Evolutionary conservation across 108 stramenopile species (phyloP), one percentile per base, ranked within the genome.

Genomic region (Cyclotella choctawhatcheeana): DNA sequence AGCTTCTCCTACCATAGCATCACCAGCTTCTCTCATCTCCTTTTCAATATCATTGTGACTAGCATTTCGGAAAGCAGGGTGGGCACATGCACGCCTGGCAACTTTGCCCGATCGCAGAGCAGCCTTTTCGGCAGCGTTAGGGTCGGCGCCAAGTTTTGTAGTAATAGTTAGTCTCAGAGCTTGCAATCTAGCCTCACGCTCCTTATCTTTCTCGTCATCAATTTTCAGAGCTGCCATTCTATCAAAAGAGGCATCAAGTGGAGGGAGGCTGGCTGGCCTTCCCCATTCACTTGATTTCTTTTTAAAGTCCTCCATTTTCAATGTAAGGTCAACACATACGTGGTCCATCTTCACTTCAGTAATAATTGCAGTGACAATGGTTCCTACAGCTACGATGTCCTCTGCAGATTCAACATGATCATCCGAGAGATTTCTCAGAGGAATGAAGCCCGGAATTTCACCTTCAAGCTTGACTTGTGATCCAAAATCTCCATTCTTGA

Each of bases 261-360:
- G 68, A 26, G 86, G 85, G 8, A 94, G 82, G 40, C 77, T 84
- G 25, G 43, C 44, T n/a, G 93, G 93, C 47, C 93, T 83, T 40
- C 86, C 89, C 93, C 93, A 94, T 30, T 85, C 79, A 64, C 86
- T 88, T 26, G 90, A 91, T 27, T 81, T 74, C 61, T 90, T 92
- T 29, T 81, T 82, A 54, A 97, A 87, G 64, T 93, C 93, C 71
- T 92, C 90, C 79, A 87, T 84, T 63, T 88, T 89, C 54, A 94
- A 72, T 73, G 88, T 90, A 71, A 97, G 82, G 66, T 94, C 93
- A 32, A 97, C 91, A 33, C 84, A 86, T 82, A 97, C 88, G 48
- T 94, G 91, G 60, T 97, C 96, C 85, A 95, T 95, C 70, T 94
- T 93, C 7, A 97, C 93, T 72, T 92, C 89, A 8, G 91, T 92